These are phyloP conservation scores for Astrephomene gubernaculifera DNA, from an alignment of 139 green algal species.

Conservation along the genomic window DNA sequence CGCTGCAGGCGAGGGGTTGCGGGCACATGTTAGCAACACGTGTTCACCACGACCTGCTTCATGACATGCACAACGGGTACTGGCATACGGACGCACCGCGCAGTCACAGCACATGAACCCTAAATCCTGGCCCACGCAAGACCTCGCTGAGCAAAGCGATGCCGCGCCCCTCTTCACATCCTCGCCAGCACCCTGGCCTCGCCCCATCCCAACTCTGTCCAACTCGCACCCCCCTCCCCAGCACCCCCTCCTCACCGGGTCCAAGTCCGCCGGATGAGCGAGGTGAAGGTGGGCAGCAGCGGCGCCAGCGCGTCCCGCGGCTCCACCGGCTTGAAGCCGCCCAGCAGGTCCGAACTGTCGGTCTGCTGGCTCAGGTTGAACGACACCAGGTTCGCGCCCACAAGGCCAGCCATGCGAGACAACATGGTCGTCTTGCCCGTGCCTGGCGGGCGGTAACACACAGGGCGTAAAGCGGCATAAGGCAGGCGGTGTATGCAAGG, in stretches of 20 bases:
- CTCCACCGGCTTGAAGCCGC: constrained; percentile 95
- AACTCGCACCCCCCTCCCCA: background rate
- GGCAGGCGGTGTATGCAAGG: too few relatives aligned
- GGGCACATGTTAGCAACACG: too few relatives aligned
- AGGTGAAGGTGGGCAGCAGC: constrained; percentile 75
- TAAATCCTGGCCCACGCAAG: too few relatives aligned
- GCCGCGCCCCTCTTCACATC: too few relatives aligned
- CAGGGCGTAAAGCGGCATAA: too few relatives aligned
- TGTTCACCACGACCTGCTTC: too few relatives aligned
- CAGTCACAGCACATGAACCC: too few relatives aligned
- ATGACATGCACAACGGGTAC: too few relatives aligned
- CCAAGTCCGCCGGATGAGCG: constrained; percentile 76
- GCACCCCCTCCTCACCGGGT: constrained; percentile 54
- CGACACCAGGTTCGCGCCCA: constrained; percentile 84
- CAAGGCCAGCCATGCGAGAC: constrained; percentile 78
- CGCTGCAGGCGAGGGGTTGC: constrained; percentile 49
- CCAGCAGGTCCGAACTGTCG: constrained; percentile 95
- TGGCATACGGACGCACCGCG: too few relatives aligned
- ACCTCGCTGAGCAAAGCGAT: too few relatives aligned
- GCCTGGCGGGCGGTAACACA: constrained; percentile 55
- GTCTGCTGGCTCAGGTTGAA: constrained; percentile 99
- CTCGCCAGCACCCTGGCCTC: too few relatives aligned
- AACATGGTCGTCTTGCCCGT: constrained; percentile 97
- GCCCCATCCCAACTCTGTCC: too few relatives aligned
- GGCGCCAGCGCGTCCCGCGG: constrained; percentile 77